Conservation (phyloP, 2,329 filamentous ascomycete genomes). For the Huntiella savannae region DNA sequence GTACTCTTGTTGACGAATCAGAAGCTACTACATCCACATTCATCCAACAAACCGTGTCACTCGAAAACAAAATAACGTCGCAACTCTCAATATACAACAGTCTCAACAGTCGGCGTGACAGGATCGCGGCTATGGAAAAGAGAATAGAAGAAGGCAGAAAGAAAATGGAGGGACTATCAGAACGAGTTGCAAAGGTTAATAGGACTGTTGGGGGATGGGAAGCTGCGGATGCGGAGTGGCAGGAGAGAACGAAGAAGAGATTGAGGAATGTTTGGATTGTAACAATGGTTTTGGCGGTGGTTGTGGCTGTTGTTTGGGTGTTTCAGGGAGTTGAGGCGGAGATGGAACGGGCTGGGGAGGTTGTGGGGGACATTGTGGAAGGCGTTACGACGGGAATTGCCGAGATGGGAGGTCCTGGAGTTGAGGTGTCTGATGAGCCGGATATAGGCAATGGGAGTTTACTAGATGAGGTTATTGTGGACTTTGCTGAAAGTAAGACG, state of each 20-base stretch:
- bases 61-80: slow-evolving; percentile 38
- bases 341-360: neutral
- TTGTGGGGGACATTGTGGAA: neutral
- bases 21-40: slow-evolving; percentile 40
- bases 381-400: neutral
- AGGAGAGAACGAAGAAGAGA: slow-evolving; percentile 45
- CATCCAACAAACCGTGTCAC: slow-evolving; percentile 34
- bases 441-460: neutral
- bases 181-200: slow-evolving; percentile 44
- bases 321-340: slow-evolving; percentile 1
- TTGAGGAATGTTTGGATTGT: slow-evolving; percentile 45
- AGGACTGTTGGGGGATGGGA: slow-evolving; percentile 49
- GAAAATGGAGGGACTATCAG: slow-evolving; percentile 39
- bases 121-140: slow-evolving; percentile 40
- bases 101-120: slow-evolving; percentile 45
- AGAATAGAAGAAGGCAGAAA: slow-evolving; percentile 41
- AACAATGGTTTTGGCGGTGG: slow-evolving; percentile 28
- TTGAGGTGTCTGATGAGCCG: too few species aligned
- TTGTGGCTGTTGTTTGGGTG: slow-evolving; percentile 26
- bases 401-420: too few species aligned
- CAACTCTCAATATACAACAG: slow-evolving; percentile 37
- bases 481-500: neutral
- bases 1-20: slow-evolving; percentile 45
- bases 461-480: neutral
- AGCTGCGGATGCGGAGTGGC: slow-evolving; percentile 44